Evolutionary conservation across 768 basidiomycete species (phyloP), one percentile per base, ranked within the genome.

Genomic region (Polyporus arcularius): DNA sequence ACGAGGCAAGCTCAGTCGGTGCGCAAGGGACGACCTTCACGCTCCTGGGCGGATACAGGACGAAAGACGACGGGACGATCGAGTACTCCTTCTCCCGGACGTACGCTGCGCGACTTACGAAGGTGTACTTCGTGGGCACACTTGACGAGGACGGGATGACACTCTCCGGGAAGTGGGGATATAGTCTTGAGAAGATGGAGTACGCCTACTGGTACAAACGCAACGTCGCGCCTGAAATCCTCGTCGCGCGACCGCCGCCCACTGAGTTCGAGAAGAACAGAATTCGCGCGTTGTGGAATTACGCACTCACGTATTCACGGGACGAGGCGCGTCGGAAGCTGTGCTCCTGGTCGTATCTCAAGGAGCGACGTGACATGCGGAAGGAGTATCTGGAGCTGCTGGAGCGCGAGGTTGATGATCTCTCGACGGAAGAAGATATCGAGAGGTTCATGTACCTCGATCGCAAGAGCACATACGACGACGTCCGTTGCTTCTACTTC

Each of bases 331-430:
- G 71, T 12, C 63, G 62, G 40, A 60, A 64, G 35, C 38, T 56
- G 8, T 75, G 71, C 69, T 70, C 73, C 2, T 75, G 73, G 73
- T 54, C 65, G 3, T 72, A 67, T 58, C 71, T 76, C 67, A 64
- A 68, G 53, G 61, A 71, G 51, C 66, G 76, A 9, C 65, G 70
- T 2, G 66, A 68, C n/a, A 62, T 62, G 14, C 64, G 73, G n/a
- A 65, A 66, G 16, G 62, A 62, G 4, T 73, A 74, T 56, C 57
- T 76, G 31, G 66, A 72, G 35, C 67, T 73, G 18, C 67, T 68
- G 42, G 68, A 69, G 18, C 70, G 72, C 1, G 66, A 70, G 11
- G 41, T n/a, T 12, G 50, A 61, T n/a, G 28, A 40, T 5, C 12
- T 15, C 2, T 10, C 40, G 10, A 61, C 54, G 14, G 18, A 12